Percentiles rank a stretch among this genome's conserved stretches.
phyloP scores from a whole-genome alignment of 306 rosid genomes.

The Canavalia ensiformis region DNA sequence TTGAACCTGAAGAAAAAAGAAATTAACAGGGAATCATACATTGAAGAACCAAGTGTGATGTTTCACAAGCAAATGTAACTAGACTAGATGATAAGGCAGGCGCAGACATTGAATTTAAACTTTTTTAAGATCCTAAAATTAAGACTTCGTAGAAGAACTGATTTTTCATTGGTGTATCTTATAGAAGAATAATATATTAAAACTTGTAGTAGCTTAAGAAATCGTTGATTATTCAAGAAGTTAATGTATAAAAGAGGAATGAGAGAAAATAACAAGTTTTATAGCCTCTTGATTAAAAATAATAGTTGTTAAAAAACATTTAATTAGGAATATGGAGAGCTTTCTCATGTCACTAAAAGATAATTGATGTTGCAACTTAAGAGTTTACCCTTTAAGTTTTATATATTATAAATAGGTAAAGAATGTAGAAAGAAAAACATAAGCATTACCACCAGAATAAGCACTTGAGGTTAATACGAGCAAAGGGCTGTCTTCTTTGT shows the following conservation, averaged over 20 bases:
- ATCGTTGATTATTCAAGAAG: background rate
- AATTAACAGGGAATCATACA: constrained; percentile 11
- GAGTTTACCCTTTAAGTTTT: background rate
- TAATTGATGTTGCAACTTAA: background rate
- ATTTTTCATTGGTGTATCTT: background rate
- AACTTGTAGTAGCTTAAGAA: background rate
- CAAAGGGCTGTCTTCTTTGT: constrained; percentile 64
- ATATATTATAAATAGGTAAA: background rate
- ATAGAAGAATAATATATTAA: background rate
- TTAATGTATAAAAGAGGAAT: background rate
- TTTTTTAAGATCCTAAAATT: background rate
- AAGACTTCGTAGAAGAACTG: background rate
- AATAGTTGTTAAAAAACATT: background rate
- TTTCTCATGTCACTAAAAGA: too few species aligned
- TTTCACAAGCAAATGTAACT: constrained; percentile 13
- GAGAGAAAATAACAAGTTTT: background rate
- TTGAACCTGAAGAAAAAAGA: constrained; percentile 57
- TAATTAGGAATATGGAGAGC: background rate
- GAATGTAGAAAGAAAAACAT: constrained; percentile 26
- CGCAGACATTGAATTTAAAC: background rate
- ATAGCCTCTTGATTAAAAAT: background rate
- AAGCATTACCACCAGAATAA: constrained; percentile 62
- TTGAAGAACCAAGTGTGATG: constrained; percentile 37
- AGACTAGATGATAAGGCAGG: background rate
- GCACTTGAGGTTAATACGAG: constrained; percentile 57